A percentile compares a stretch with the other conserved stretches of the same genome.
phyloP scores from a whole-genome alignment of 192 early-diverging fungal species.

The Phlyctochytrium planicorne region DNA sequence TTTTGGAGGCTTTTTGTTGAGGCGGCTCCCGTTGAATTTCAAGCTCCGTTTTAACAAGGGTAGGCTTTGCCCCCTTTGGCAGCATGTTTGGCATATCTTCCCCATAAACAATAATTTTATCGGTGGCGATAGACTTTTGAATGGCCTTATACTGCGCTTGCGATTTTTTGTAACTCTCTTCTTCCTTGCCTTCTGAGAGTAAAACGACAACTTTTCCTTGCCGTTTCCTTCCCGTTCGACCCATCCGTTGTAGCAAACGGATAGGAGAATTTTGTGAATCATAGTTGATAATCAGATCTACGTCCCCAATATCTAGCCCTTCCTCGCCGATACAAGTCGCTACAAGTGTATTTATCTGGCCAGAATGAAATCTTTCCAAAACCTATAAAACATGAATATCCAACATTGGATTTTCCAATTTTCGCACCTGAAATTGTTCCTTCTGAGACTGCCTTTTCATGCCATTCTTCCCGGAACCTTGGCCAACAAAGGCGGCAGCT shows the following conservation, averaged over 20 bases:
- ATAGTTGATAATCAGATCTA: constrained; percentile 90
- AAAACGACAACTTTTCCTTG: constrained; percentile 64
- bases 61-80: neutral
- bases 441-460: constrained; percentile 79
- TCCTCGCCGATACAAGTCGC: constrained; percentile 93
- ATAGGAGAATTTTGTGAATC: constrained; percentile 76
- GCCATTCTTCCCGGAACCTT: constrained; percentile 40
- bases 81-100: neutral
- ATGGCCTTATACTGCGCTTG: constrained; percentile 62
- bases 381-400: constrained; percentile 42
- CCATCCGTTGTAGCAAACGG: constrained; percentile 72
- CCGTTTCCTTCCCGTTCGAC: constrained; percentile 77
- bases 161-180: constrained; percentile 52
- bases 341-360: constrained; percentile 82
- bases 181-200: constrained; percentile 68
- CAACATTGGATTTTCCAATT: neutral
- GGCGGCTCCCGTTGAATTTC: no score
- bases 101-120: neutral
- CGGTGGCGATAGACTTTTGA: constrained; percentile 54
- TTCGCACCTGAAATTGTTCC: constrained; percentile 76
- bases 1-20: no score
- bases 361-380: constrained; percentile 71
- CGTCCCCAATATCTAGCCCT: constrained; percentile 94
- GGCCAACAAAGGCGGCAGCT: constrained; percentile 81
- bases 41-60: neutral